A percentile compares a stretch with the other conserved stretches of the same genome.
Evolutionary conservation across 371 early-diverging fungal species (phyloP).

Genomic region (Mucor velutinosus): DNA sequence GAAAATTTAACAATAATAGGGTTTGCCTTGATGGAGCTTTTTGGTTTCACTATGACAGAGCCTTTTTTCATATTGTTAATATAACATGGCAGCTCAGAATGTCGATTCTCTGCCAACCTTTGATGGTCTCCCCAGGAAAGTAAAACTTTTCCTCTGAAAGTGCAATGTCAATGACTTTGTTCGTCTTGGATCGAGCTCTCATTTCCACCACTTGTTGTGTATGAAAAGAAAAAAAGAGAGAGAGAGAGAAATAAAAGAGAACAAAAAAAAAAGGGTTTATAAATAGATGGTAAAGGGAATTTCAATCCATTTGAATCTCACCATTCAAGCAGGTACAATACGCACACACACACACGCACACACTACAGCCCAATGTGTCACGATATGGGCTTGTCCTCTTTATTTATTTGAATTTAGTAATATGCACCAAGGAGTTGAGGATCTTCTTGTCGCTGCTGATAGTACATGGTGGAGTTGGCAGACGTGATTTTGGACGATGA

Average conservation of each 20-base stretch:
- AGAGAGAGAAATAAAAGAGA: background rate
- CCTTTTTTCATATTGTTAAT: conserved; percentile 18
- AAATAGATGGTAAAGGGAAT: background rate
- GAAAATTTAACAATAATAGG: conserved; percentile 38
- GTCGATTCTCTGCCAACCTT: conserved; percentile 19
- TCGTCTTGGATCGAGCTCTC: conserved; percentile 15
- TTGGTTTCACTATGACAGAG: conserved; percentile 41
- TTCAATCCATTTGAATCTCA: background rate
- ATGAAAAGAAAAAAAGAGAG: background rate
- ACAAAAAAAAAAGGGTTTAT: background rate
- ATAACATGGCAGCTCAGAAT: background rate
- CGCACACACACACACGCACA: background rate
- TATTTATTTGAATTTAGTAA: background rate
- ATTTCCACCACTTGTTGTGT: background rate
- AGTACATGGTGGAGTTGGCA: background rate
- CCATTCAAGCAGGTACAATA: background rate
- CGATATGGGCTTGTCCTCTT: background rate
- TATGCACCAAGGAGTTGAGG: background rate
- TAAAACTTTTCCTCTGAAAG: conserved; percentile 53
- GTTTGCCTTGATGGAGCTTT: conserved; percentile 43
- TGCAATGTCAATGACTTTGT: conserved; percentile 33
- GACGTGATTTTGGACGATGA: background rate
- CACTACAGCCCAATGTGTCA: background rate
- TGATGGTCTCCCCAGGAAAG: conserved; percentile 49
- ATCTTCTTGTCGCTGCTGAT: background rate